Evolutionary conservation across 768 basidiomycete species (phyloP).

Genomic region (Boletus sp.): DNA sequence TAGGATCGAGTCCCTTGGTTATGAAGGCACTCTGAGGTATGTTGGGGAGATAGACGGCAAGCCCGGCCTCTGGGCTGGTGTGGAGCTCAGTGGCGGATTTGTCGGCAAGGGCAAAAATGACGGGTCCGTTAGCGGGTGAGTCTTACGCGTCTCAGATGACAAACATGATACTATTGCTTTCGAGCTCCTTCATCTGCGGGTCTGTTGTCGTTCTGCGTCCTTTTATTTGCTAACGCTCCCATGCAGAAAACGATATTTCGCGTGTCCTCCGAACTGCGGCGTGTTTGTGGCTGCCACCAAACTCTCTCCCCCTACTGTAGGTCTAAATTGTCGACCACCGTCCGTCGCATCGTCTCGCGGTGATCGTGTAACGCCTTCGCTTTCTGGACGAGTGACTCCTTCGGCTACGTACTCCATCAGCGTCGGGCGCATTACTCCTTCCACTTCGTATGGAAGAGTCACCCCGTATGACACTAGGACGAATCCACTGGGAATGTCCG

Average conservation of each 20-base stretch:
- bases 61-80: conserved; percentile 88
- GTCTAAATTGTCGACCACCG: conserved; percentile 59
- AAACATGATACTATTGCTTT: neutral
- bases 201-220: neutral
- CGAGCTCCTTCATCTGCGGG: neutral
- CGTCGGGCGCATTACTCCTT: conserved; percentile 58
- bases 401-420: conserved; percentile 36
- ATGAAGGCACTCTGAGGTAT: conserved; percentile 80
- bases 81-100: conserved; percentile 85
- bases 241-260: conserved; percentile 76
- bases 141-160: conserved; percentile 10
- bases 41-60: conserved; percentile 88
- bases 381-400: conserved; percentile 47
- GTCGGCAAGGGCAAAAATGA: conserved; percentile 94
- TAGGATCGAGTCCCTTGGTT: conserved; percentile 82
- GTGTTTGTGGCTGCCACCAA: conserved; percentile 87
- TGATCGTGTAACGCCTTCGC: conserved; percentile 43
- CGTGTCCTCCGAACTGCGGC: conserved; percentile 81
- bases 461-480: conserved; percentile 32
- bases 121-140: conserved; percentile 86
- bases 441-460: conserved; percentile 45
- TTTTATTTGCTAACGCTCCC: conserved; percentile 9
- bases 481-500: conserved; percentile 34
- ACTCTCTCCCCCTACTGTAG: conserved; percentile 74
- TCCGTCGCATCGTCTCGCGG: conserved; percentile 76